Conservation (phyloP, 140 eudicot species). For the Flaveria floridana region DNA sequence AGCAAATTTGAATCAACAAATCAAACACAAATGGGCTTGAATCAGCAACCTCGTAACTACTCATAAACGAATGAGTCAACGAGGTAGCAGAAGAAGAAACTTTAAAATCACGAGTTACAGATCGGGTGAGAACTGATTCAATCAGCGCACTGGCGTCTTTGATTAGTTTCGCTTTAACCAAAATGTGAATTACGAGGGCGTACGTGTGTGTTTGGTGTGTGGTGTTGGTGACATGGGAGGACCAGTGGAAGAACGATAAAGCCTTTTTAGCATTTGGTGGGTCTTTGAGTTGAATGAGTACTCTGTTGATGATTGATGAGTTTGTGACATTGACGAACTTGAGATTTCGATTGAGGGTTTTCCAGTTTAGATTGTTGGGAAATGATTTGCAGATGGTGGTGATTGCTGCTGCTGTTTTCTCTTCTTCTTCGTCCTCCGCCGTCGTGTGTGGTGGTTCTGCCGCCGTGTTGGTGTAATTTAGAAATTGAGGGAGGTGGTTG, state of each 20-base stretch:
- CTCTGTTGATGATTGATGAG: slow-evolving; percentile 40
- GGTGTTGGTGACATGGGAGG: slow-evolving; percentile 45
- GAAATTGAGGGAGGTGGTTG: slow-evolving; percentile 12
- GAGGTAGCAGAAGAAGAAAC: neutral
- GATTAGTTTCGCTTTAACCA: slow-evolving; percentile 52
- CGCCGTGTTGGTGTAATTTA: slow-evolving; percentile 18
- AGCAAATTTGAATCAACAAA: slow-evolving; percentile 62
- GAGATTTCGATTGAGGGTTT: slow-evolving; percentile 42
- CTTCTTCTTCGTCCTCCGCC: slow-evolving; percentile 21
- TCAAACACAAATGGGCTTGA: slow-evolving; percentile 75
- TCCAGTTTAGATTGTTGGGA: slow-evolving; percentile 56
- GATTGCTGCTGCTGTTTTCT: slow-evolving; percentile 27
- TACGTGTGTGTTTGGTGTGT: slow-evolving; percentile 51
- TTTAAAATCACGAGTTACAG: slow-evolving; percentile 17
- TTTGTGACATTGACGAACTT: slow-evolving; percentile 26
- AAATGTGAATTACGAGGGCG: slow-evolving; percentile 61
- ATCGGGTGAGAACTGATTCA: slow-evolving; percentile 47
- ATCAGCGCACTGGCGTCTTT: slow-evolving; percentile 69
- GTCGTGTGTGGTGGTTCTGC: slow-evolving; percentile 24
- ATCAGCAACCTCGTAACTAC: slow-evolving; percentile 40
- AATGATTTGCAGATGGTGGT: slow-evolving; percentile 49
- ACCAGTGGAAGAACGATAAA: slow-evolving; percentile 77
- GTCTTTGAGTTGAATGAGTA: slow-evolving; percentile 61
- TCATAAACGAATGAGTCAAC: slow-evolving; percentile 46
- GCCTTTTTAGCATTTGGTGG: slow-evolving; percentile 64